Evolutionary conservation across 768 basidiomycete genomes (phyloP).

Genomic region (Clathrus columnatus): DNA sequence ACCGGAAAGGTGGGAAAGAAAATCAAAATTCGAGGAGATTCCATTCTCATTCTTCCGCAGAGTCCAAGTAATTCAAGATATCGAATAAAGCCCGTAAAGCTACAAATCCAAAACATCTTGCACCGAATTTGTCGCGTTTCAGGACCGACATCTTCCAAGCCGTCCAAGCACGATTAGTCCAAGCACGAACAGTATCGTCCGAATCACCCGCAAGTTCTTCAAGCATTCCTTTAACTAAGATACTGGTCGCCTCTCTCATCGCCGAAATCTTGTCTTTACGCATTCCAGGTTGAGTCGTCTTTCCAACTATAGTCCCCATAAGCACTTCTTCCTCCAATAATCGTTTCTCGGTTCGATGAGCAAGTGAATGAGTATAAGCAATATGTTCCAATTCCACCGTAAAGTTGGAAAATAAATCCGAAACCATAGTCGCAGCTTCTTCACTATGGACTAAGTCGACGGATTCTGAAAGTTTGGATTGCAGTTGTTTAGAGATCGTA

Average conservation of each 20-base stretch:
- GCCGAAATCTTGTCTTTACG: constrained; percentile 46
- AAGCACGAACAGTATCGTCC: constrained; percentile 27
- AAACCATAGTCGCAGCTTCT: constrained; percentile 3
- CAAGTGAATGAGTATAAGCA: constrained; percentile 40
- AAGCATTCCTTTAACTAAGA: constrained; percentile 41
- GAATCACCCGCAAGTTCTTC: constrained; percentile 45
- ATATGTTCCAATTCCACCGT: constrained; percentile 38
- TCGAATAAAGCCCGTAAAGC: constrained; percentile 52
- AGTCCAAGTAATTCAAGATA: constrained; percentile 6
- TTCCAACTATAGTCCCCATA: constrained; percentile 57
- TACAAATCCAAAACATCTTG: constrained; percentile 54
- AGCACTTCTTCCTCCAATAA: constrained; percentile 57
- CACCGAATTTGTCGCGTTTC: constrained; percentile 36
- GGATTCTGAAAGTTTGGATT: constrained; percentile 6
- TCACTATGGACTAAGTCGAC: constrained; percentile 7
- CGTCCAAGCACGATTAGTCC: constrained; percentile 42
- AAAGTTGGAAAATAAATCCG: constrained; percentile 28
- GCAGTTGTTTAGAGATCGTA: neutral
- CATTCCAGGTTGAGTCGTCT: constrained; percentile 47
- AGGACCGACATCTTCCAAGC: constrained; percentile 41
- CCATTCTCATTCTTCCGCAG: too few relatives aligned
- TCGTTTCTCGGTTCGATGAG: constrained; percentile 29
- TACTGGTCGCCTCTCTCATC: constrained; percentile 45
- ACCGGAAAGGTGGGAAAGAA: too few relatives aligned
- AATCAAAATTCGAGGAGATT: too few relatives aligned